Conservation (phyloP, 148 eudicot genomes). For the Silene uniflora region DNA sequence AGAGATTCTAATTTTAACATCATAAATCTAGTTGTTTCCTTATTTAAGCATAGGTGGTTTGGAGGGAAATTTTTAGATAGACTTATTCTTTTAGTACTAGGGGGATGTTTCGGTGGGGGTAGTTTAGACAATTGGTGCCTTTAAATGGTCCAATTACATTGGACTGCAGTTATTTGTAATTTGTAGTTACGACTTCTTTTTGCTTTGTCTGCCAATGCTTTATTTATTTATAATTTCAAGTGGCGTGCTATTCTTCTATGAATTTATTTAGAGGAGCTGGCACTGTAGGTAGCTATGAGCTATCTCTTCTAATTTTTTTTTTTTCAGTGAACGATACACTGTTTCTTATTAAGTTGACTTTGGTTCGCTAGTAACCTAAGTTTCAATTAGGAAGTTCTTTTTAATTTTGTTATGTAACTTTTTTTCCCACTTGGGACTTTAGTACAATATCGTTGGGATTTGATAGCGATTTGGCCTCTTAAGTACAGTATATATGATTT, state of each 20-base stretch:
- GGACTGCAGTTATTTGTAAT: neutral
- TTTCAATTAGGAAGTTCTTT: too few species aligned
- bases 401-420: neutral
- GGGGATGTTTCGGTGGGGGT: neutral
- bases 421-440: neutral
- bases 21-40: too few species aligned
- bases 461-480: neutral
- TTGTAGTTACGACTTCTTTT: neutral
- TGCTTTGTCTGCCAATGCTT: neutral
- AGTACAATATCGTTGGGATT: neutral
- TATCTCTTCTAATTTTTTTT: neutral
- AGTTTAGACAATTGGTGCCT: neutral
- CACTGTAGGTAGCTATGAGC: neutral
- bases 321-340: neutral
- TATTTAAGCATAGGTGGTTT: too few species aligned
- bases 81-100: too few species aligned
- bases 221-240: neutral
- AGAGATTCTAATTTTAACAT: too few species aligned
- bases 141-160: neutral
- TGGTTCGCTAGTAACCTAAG: neutral
- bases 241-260: neutral
- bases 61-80: too few species aligned
- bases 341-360: neutral
- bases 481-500: neutral
- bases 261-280: neutral